These are phyloP conservation scores for Alternaria ethzedia DNA, from an alignment of 2,329 filamentous ascomycete genomes.

Conservation along the genomic window DNA sequence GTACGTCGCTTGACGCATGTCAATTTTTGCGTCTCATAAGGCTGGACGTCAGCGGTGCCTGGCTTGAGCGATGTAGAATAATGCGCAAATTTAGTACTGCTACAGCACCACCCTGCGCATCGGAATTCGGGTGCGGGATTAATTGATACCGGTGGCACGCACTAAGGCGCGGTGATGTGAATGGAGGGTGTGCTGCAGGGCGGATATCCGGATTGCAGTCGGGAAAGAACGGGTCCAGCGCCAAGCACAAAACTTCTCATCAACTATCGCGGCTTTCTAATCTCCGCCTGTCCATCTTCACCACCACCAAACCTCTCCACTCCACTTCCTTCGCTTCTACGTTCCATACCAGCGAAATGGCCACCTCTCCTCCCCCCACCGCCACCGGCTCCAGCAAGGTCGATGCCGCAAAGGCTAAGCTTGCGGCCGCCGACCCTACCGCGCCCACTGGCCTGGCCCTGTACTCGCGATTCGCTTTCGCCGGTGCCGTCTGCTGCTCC, in stretches of 20 bases:
- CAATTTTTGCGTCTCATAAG: not conserved
- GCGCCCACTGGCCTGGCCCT: conserved; percentile 71
- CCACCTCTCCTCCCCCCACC: conserved; percentile 50
- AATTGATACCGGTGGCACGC: conserved; percentile 13
- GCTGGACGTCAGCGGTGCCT: not conserved
- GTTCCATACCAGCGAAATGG: conserved; percentile 32
- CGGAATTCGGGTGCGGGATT: conserved; percentile 13
- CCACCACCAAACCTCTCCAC: conserved; percentile 27
- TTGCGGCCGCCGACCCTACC: conserved; percentile 55
- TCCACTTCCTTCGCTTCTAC: conserved; percentile 35
- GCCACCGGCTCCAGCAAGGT: conserved; percentile 61
- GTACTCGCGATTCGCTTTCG: conserved; percentile 96
- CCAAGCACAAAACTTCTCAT: conserved; percentile 29
- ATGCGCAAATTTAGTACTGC: not conserved
- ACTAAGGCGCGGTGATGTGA: conserved; percentile 15
- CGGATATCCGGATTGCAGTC: conserved; percentile 18
- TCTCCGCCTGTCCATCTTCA: conserved; percentile 28
- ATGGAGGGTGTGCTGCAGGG: conserved; percentile 17
- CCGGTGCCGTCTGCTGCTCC: conserved; percentile 97
- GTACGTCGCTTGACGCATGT: not conserved
- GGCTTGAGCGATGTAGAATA: not conserved
- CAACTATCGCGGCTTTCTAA: conserved; percentile 19
- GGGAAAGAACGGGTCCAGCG: conserved; percentile 19
- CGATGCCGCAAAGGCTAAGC: conserved; percentile 58
- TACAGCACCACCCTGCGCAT: not conserved